A percentile compares a stretch with the other conserved stretches of the same genome.
Conservation (phyloP, 176 grass and related monocot genomes). For the Avena sativa region DNA sequence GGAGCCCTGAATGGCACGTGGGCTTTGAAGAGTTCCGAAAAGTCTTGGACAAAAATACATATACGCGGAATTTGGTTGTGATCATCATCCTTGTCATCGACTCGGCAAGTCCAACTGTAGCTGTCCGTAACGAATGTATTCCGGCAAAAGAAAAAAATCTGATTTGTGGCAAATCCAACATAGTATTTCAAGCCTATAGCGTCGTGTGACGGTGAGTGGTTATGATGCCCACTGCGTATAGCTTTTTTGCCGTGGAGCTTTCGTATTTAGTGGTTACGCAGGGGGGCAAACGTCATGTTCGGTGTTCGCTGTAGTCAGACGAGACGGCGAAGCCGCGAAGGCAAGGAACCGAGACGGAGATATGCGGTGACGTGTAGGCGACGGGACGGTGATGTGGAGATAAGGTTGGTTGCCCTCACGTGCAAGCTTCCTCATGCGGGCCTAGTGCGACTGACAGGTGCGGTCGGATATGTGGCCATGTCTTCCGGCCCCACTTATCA, state of each 20-base stretch:
- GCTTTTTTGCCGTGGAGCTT: fast-evolving
- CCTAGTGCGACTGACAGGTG: constrained; percentile 15
- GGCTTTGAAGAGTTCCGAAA: too few species aligned
- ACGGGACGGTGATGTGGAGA: constrained; percentile 35
- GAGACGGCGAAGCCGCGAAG: constrained; percentile 3
- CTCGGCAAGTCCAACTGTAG: neutral
- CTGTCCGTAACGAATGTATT: neutral
- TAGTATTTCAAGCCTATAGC: neutral
- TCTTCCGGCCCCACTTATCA: fast-evolving
- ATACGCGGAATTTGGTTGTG: too few species aligned
- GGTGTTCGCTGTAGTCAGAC: neutral
- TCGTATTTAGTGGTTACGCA: fast-evolving
- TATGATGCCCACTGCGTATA: neutral
- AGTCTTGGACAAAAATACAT: too few species aligned
- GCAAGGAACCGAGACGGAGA: constrained; percentile 3
- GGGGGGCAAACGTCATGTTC: neutral
- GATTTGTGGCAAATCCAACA: neutral
- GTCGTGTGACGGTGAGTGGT: neutral
- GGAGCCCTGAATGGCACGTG: too few species aligned
- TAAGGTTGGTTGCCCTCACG: constrained; percentile 2
- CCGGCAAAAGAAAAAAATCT: neutral
- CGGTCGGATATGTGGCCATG: fast-evolving
- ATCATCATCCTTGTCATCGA: neutral
- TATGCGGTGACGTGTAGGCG: constrained; percentile 46
- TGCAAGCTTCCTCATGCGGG: neutral